Conservation (phyloP, 2,329 filamentous ascomycete species). For the Cladosporium colombiae region DNA sequence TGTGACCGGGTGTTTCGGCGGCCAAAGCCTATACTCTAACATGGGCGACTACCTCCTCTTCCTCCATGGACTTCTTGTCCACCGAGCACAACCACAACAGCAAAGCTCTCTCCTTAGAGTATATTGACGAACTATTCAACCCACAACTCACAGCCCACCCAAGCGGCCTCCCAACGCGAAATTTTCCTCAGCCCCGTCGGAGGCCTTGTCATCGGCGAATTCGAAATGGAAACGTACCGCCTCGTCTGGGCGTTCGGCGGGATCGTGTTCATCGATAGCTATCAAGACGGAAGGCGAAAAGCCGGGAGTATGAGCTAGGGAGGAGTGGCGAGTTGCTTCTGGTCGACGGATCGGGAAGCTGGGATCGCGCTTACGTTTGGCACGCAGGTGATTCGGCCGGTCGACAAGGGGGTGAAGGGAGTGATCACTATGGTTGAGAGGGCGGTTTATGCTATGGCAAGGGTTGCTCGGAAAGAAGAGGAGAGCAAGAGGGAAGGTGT, state of each 20-base stretch:
- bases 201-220: conserved; percentile 39
- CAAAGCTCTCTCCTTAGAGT: conserved; percentile 49
- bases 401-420: conserved; percentile 40
- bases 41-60: conserved; percentile 49
- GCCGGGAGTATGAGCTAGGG: conserved; percentile 47
- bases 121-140: conserved; percentile 49
- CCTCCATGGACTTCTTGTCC: conserved; percentile 47
- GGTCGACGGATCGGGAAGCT: conserved; percentile 44
- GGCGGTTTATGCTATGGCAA: conserved; percentile 41
- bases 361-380: conserved; percentile 47
- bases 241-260: conserved; percentile 47
- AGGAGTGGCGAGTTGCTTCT: conserved; percentile 50
- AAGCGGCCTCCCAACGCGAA: conserved; percentile 30
- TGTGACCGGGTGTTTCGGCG: conserved; percentile 38
- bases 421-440: conserved; percentile 44
- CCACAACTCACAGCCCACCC: conserved; percentile 45
- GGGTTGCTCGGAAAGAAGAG: background rate
- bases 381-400: conserved; percentile 46
- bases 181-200: conserved; percentile 37
- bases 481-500: background rate
- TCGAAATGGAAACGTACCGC: conserved; percentile 28
- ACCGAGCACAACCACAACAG: conserved; percentile 54
- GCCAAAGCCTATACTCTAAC: conserved; percentile 35
- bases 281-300: conserved; percentile 40
- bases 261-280: conserved; percentile 43